Conservation (phyloP, 2,329 filamentous ascomycete species). For the Neospermospora avenae region DNA sequence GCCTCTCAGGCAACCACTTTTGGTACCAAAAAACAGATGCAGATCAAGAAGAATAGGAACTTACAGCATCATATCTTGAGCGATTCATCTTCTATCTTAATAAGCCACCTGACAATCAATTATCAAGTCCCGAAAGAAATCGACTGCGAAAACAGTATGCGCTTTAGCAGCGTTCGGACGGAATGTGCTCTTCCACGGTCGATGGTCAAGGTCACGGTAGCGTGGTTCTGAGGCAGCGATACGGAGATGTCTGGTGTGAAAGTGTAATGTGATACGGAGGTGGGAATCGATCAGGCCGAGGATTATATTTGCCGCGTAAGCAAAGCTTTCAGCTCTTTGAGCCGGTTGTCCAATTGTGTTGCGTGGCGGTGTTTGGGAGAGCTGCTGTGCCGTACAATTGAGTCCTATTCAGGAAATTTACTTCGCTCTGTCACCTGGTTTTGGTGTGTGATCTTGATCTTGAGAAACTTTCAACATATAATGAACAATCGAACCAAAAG, state of each 20-base stretch:
- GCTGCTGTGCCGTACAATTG: conserved; percentile 1
- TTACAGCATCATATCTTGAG: conserved; percentile 28
- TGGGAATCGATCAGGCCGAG: conserved; percentile 15
- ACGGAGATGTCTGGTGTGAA: not conserved
- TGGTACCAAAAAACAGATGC: not conserved
- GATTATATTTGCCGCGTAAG: conserved; percentile 17
- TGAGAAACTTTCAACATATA: too few species aligned
- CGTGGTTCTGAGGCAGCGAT: conserved; percentile 4
- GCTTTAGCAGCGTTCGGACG: not conserved
- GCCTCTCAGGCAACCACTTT: conserved; percentile 11
- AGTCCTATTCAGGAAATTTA: not conserved
- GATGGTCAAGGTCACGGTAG: not conserved
- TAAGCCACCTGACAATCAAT: not conserved
- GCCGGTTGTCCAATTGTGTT: not conserved
- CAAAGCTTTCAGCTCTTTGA: conserved; percentile 1
- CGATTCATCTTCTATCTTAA: conserved; percentile 23
- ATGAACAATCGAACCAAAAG: too few species aligned
- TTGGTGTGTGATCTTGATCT: not conserved
- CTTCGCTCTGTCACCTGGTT: not conserved
- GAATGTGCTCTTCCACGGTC: not conserved
- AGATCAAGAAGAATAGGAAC: conserved; percentile 4
- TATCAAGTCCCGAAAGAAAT: not conserved
- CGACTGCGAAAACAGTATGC: not conserved
- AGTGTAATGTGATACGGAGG: conserved; percentile 4
- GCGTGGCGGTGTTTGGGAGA: not conserved